These are phyloP conservation scores for Usnea hakonensis DNA, from an alignment of 495 filamentous ascomycete genomes.

Conservation along the genomic window DNA sequence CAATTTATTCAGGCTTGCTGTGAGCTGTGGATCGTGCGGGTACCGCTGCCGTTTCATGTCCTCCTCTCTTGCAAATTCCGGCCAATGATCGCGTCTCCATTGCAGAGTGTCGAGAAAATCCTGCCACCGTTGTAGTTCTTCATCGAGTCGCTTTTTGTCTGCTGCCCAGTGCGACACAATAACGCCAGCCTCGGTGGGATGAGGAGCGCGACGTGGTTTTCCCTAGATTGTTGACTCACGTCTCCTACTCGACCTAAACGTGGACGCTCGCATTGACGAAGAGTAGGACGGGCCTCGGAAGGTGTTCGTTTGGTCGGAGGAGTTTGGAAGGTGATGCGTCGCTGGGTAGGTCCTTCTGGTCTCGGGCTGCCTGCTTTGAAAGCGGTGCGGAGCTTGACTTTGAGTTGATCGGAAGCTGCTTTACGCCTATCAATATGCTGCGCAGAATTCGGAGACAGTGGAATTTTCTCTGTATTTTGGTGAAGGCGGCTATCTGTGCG, in stretches of 20 bases:
- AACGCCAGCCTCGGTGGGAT: neutral
- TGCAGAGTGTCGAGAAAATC: neutral
- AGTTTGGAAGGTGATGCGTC: neutral
- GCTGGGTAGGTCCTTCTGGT: neutral
- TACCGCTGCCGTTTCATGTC: neutral
- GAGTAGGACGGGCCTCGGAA: neutral
- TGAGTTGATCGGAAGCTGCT: too few species aligned
- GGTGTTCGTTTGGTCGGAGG: neutral
- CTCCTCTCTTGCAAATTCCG: neutral
- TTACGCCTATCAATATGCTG: too few species aligned
- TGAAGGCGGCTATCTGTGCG: neutral
- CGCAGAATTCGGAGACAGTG: too few species aligned
- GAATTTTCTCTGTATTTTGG: too few species aligned
- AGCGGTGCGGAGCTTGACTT: too few species aligned
- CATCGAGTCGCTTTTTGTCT: neutral
- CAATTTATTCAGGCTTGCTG: too few species aligned
- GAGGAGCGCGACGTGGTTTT: too few species aligned
- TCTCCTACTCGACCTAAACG: neutral
- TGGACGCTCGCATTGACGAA: neutral
- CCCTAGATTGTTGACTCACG: too few species aligned
- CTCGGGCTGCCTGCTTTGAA: too few species aligned
- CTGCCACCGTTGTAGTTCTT: neutral
- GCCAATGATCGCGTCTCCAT: neutral
- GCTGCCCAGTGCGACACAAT: neutral
- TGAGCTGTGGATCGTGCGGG: neutral